Conservation (phyloP, 1,284 basidiomycete genomes). For the Inonotus obliquus region DNA sequence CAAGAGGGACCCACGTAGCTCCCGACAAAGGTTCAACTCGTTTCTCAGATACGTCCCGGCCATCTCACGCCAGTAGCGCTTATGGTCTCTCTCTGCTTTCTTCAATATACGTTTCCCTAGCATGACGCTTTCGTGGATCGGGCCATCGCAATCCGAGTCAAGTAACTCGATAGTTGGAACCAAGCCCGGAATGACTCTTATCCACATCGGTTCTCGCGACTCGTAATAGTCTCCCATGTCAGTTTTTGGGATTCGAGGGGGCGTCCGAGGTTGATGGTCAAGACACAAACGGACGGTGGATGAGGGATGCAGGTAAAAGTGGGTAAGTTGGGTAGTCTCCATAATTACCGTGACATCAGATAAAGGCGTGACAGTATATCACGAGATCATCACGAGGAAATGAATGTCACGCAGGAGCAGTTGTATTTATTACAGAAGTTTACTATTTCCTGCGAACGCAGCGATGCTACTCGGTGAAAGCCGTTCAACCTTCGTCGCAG, state of each 20-base stretch:
- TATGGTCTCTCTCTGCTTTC: not conserved
- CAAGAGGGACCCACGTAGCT: not conserved
- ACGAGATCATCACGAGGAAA: no score
- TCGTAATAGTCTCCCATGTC: not conserved
- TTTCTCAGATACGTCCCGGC: constrained; percentile 6
- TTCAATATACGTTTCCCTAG: not conserved
- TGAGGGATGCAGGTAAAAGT: no score
- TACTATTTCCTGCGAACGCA: not conserved
- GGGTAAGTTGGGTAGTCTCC: no score
- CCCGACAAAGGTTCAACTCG: not conserved
- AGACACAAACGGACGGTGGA: not conserved
- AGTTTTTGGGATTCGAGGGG: not conserved
- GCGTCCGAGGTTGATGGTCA: not conserved
- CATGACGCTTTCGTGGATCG: not conserved
- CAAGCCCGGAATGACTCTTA: not conserved
- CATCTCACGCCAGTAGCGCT: constrained; percentile 6
- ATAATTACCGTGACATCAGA: no score
- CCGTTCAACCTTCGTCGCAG: not conserved
- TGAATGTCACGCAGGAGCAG: no score
- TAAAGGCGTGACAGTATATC: no score
- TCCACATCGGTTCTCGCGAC: not conserved
- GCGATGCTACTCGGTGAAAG: not conserved
- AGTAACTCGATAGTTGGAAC: not conserved
- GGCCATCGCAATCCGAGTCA: not conserved
- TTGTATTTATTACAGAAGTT: no score